Evolutionary conservation across 768 basidiomycete genomes (phyloP), one percentile per base, ranked within the genome.

Genomic region (Leccinum subgranulosum): DNA sequence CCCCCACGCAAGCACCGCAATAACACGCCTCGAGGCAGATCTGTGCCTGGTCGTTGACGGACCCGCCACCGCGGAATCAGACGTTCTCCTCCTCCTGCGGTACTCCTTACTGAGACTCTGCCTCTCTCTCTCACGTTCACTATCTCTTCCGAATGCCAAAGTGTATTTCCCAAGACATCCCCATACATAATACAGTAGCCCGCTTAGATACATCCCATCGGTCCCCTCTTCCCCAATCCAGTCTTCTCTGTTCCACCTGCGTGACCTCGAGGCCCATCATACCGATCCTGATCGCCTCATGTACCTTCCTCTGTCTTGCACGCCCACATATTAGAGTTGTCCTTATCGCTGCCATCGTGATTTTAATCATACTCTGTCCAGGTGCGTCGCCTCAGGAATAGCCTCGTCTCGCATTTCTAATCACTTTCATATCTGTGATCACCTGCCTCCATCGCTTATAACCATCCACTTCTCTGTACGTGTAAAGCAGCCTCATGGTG

Each of bases 201-300:
- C 57, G 39, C 46, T 27, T 36, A 11, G 29, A 29, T 53, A 10
- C 10, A 25, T 34, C 31, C 28, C 39, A 3, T 34, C 25, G 63
- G 62, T 28, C 15, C 60, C 3, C 5, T 52, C 46, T 21, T 69
- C 62, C 69, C 53, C 33, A 50, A 71, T 57, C 2, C 9, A 61
- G 57, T 25, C 2, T 23, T 0, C 62, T 66, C 58, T 11, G 52
- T 17, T 28, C 31, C 6, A 41, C 19, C 21, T 60, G 39, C 51
- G 31, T 48, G 15, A 59, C 68, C 68, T 69, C 63, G 61, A 71
- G 70, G 68, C 29, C 29, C 62, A 69, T 69, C 67, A 51, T n/a
- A 29, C 10, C 51, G 66, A 66, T 66, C 51, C 41, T 65, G 56
- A 65, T 68, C 56, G 41, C 63, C 63, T 68, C 66, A 49, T 65